These are phyloP conservation scores for Camellia lanceoleosa DNA, from an alignment of 148 eudicot species.

Conservation along the genomic window DNA sequence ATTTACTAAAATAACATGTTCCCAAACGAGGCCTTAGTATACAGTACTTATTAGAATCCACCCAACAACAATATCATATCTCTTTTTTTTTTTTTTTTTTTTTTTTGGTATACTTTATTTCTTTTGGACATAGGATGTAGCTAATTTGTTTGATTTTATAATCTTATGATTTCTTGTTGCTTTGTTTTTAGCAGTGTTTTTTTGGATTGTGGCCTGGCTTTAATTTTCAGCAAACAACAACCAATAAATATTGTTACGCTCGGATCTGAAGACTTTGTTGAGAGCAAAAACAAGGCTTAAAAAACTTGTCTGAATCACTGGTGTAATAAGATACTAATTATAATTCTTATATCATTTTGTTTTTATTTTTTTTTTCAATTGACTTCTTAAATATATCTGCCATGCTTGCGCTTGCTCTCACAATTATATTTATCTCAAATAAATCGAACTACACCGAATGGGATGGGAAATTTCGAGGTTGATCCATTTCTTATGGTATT, in stretches of 20 bases:
- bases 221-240: too few species aligned
- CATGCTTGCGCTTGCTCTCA: neutral
- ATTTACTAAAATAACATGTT: too few species aligned
- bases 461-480: neutral
- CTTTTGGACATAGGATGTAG: too few species aligned
- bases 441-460: neutral
- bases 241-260: too few species aligned
- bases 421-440: neutral
- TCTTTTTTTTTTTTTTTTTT: too few species aligned
- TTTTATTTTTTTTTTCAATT: neutral
- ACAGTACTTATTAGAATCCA: too few species aligned
- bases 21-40: too few species aligned
- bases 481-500: too few species aligned
- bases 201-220: neutral
- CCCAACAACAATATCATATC: too few species aligned
- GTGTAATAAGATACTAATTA: neutral
- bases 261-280: neutral
- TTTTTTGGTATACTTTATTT: too few species aligned
- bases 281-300: neutral
- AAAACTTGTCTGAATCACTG: neutral
- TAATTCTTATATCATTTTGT: neutral
- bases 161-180: neutral
- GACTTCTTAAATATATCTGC: neutral
- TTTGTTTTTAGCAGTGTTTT: neutral
- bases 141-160: neutral